Evolutionary conservation across 495 filamentous ascomycete species (phyloP).

Genomic region (Xylaria longipes): DNA sequence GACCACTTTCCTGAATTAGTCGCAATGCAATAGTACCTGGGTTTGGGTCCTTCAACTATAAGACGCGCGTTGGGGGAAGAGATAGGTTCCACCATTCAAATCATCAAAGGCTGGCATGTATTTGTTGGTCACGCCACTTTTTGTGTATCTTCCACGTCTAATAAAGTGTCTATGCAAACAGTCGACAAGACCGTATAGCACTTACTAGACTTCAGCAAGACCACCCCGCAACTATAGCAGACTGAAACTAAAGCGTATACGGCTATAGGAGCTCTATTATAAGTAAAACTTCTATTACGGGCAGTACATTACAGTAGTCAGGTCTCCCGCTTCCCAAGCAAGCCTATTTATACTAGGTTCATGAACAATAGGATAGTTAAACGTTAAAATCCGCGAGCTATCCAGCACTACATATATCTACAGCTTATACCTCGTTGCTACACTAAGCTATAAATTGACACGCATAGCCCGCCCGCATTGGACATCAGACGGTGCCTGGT

Average conservation of each 20-base stretch:
- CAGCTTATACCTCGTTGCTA: not conserved
- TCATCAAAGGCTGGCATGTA: not conserved
- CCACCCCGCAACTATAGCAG: not conserved
- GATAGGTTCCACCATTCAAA: not conserved
- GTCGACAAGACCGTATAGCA: not conserved
- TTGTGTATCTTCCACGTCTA: not conserved
- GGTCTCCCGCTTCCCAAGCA: not conserved
- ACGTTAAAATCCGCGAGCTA: not conserved
- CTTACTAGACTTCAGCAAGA: not conserved
- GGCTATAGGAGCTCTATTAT: not conserved
- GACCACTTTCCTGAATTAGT: conserved; percentile 15
- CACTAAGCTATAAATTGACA: conserved; percentile 2
- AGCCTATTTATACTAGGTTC: not conserved
- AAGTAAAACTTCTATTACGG: not conserved
- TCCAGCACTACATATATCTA: not conserved
- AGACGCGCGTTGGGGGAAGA: not conserved
- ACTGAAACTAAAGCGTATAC: not conserved
- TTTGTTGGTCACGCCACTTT: not conserved
- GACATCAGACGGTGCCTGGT: not conserved
- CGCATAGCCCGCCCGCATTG: not conserved
- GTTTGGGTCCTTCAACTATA: not conserved
- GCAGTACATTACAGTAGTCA: not conserved
- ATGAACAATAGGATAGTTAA: not conserved
- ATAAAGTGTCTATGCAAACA: not conserved
- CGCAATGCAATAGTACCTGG: not conserved